Conservation (phyloP, 169 alveolate species). For the Hammondia hammondi region DNA sequence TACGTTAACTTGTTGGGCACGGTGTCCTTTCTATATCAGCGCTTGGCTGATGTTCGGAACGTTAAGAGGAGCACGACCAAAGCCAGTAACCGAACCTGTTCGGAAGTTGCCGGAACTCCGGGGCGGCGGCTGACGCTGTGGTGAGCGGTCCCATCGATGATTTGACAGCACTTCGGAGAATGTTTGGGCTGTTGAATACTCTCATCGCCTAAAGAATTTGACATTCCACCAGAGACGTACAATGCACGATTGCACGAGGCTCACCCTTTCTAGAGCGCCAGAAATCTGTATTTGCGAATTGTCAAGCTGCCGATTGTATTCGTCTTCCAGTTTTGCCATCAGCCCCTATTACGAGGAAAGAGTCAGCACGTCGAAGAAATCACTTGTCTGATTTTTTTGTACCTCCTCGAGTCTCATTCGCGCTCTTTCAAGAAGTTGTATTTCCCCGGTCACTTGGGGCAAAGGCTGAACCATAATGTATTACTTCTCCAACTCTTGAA, state of each 20-base stretch:
- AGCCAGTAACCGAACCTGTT: background rate
- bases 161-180: slow-evolving; percentile 62
- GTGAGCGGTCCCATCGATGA: slow-evolving; percentile 24
- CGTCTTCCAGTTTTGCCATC: slow-evolving; percentile 71
- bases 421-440: slow-evolving; percentile 58
- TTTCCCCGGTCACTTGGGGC: slow-evolving; percentile 72
- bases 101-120: background rate
- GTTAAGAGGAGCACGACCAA: background rate
- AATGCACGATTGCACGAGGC: background rate
- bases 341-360: slow-evolving; percentile 46
- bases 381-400: background rate
- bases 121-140: background rate
- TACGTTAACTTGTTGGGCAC: background rate
- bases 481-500: background rate
- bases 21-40: background rate
- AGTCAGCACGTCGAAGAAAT: background rate
- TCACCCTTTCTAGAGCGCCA: slow-evolving; percentile 64
- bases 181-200: slow-evolving; percentile 61
- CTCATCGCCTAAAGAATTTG: slow-evolving; percentile 60
- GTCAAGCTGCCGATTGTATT: slow-evolving; percentile 67
- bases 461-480: slow-evolving; percentile 40
- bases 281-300: slow-evolving; percentile 60
- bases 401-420: slow-evolving; percentile 69
- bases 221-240: background rate
- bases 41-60: background rate